These are phyloP conservation scores for Leccinum huronense DNA, from an alignment of 1,284 basidiomycete genomes.

Conservation along the genomic window DNA sequence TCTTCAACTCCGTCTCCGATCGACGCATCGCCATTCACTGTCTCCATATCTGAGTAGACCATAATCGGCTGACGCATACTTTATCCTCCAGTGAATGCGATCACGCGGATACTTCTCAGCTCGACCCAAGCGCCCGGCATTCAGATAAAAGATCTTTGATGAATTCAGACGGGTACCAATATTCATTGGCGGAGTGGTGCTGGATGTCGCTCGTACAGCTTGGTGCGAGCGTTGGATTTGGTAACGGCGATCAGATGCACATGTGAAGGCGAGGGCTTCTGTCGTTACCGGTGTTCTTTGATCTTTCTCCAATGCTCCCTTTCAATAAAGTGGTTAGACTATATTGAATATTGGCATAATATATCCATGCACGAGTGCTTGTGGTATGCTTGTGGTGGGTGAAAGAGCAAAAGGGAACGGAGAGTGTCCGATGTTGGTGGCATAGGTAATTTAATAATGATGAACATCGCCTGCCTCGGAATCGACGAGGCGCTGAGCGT, in stretches of 20 bases:
- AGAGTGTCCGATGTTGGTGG: not conserved
- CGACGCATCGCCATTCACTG: slow-evolving; percentile 13
- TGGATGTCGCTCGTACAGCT: slow-evolving; percentile 24
- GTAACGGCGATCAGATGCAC: slow-evolving; percentile 28
- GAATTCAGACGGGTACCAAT: slow-evolving; percentile 1
- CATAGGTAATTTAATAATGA: slow-evolving; percentile 9
- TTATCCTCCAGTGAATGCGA: slow-evolving; percentile 54
- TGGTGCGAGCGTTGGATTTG: slow-evolving; percentile 23
- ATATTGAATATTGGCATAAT: slow-evolving; percentile 7
- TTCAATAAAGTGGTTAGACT: slow-evolving; percentile 1
- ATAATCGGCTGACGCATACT: slow-evolving; percentile 19
- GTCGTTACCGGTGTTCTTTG: slow-evolving; percentile 8
- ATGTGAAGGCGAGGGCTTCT: slow-evolving; percentile 6
- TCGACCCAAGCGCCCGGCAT: slow-evolving; percentile 87
- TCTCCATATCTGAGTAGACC: slow-evolving; percentile 6
- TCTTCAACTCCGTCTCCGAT: slow-evolving; percentile 14
- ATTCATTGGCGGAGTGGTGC: not conserved
- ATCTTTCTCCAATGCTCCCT: slow-evolving; percentile 1
- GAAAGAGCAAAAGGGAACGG: not conserved
- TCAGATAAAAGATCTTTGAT: slow-evolving; percentile 47
- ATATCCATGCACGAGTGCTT: slow-evolving; percentile 3
- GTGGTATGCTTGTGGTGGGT: not conserved
- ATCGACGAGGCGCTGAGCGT: slow-evolving; percentile 13
- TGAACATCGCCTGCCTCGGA: slow-evolving; percentile 6
- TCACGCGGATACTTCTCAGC: slow-evolving; percentile 77